These are phyloP conservation scores for Conidiobolus incongruus DNA, from an alignment of 371 early-diverging fungal genomes.

Conservation along the genomic window DNA sequence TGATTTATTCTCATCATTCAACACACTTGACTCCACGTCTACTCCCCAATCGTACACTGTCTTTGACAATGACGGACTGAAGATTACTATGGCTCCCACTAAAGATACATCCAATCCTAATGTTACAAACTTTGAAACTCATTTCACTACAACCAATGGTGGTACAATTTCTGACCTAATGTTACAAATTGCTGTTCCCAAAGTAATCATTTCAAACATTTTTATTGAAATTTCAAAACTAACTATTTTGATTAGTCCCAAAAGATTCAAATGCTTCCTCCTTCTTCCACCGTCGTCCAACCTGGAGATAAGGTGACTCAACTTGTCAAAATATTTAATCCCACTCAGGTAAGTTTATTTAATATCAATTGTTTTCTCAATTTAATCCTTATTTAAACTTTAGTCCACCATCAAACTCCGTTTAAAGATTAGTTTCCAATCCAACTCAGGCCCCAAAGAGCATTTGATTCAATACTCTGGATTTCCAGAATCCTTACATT, in stretches of 20 bases:
- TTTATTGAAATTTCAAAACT: neutral
- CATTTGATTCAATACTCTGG: no score
- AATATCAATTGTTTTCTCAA: neutral
- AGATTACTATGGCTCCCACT: constrained; percentile 38
- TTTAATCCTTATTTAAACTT: no score
- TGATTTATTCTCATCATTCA: neutral
- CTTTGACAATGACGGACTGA: constrained; percentile 52
- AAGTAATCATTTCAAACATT: constrained; percentile 6
- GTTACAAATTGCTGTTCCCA: constrained; percentile 86
- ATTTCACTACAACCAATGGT: constrained; percentile 36
- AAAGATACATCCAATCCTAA: constrained; percentile 26
- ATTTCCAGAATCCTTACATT: constrained; percentile 51
- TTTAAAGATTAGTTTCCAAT: no score
- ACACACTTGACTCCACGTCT: neutral
- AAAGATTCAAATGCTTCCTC: constrained; percentile 61
- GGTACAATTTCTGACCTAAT: constrained; percentile 30
- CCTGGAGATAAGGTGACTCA: constrained; percentile 45
- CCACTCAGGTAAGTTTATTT: constrained; percentile 32
- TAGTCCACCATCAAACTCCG: no score
- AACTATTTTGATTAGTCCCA: constrained; percentile 14
- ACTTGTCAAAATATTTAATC: constrained; percentile 61
- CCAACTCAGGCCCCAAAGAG: no score
- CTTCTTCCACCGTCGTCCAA: constrained; percentile 31
- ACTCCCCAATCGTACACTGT: constrained; percentile 19
- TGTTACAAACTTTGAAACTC: constrained; percentile 36